phyloP scores from a whole-genome alignment of 1,139 yeast genomes.

The Hansenula sp. region DNA sequence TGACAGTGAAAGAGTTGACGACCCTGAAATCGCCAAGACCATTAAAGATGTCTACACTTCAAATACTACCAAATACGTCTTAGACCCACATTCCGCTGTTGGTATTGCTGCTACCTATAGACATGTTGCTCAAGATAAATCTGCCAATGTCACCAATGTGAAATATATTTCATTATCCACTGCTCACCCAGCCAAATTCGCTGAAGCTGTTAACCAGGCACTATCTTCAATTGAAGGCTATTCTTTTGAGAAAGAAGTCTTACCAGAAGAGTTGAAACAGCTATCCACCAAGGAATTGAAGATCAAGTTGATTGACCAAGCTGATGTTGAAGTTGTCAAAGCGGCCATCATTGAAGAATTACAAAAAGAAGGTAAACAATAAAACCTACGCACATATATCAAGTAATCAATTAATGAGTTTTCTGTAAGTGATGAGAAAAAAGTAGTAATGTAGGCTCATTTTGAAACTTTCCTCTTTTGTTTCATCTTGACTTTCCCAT shows the following conservation, averaged over 20 bases:
- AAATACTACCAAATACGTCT: slow-evolving; percentile 63
- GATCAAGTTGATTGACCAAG: slow-evolving; percentile 68
- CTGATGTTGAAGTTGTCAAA: slow-evolving; percentile 73
- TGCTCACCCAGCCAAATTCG: slow-evolving; percentile 97
- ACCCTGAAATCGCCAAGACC: slow-evolving; percentile 71
- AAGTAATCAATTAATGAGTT: background rate
- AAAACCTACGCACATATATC: too few relatives aligned
- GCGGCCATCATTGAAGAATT: slow-evolving; percentile 69
- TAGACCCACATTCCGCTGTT: slow-evolving; percentile 96
- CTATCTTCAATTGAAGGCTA: slow-evolving; percentile 63
- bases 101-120: slow-evolving; percentile 80
- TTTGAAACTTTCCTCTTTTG: slow-evolving; percentile 7
- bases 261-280: slow-evolving; percentile 82
- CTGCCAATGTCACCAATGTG: slow-evolving; percentile 33
- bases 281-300: slow-evolving; percentile 72
- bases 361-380: slow-evolving; percentile 37
- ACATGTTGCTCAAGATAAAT: slow-evolving; percentile 45
- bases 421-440: too few relatives aligned
- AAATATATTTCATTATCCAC: slow-evolving; percentile 83
- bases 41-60: slow-evolving; percentile 63
- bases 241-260: slow-evolving; percentile 81
- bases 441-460: background rate
- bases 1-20: slow-evolving; percentile 76
- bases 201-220: slow-evolving; percentile 90
- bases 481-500: slow-evolving; percentile 47